These are phyloP conservation scores for Aspergillus chevalieri DNA, from an alignment of 2,329 filamentous ascomycete species.

Conservation along the genomic window DNA sequence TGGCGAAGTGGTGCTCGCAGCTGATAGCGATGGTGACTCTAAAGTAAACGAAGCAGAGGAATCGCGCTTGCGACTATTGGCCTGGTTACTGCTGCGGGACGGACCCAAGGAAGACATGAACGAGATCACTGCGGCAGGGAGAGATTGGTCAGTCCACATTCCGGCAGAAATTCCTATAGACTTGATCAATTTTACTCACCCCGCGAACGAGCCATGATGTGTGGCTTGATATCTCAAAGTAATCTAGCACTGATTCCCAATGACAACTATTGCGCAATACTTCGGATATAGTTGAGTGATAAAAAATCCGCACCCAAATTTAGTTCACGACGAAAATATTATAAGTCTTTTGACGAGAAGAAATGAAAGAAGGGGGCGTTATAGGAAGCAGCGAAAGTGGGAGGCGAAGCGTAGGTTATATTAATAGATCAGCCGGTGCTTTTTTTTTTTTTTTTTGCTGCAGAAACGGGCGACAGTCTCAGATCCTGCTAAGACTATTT, in stretches of 20 bases:
- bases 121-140: constrained; percentile 66
- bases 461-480: too few relatives aligned
- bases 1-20: constrained; percentile 25
- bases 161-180: not conserved
- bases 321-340: too few relatives aligned
- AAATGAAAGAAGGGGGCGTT: too few relatives aligned
- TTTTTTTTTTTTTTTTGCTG: too few relatives aligned
- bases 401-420: too few relatives aligned
- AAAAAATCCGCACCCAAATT: too few relatives aligned
- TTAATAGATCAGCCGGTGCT: too few relatives aligned
- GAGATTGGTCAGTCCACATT: constrained; percentile 17
- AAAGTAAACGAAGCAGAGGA: constrained; percentile 16
- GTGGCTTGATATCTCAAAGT: not conserved
- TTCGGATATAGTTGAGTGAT: too few relatives aligned
- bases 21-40: constrained; percentile 13
- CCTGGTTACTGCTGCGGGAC: constrained; percentile 20
- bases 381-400: too few relatives aligned
- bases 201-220: constrained; percentile 34
- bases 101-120: constrained; percentile 64
- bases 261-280: too few relatives aligned
- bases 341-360: too few relatives aligned
- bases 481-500: too few relatives aligned
- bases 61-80: not conserved
- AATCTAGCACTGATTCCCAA: not conserved
- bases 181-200: constrained; percentile 21